Conservation (phyloP, 257 asterid genomes). For the Handroanthus guayacan region DNA sequence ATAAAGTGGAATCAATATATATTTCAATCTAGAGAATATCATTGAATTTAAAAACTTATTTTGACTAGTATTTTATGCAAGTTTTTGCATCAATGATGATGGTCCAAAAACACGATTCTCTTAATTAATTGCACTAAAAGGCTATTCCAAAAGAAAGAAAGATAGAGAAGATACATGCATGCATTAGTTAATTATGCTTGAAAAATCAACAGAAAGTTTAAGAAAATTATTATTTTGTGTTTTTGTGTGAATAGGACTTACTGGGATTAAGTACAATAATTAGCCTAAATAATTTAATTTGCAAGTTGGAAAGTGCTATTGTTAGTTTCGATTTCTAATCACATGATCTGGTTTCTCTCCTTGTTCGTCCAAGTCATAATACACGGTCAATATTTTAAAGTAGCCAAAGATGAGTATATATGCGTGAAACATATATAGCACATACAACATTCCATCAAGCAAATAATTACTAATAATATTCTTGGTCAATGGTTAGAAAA, state of each 20-base stretch:
- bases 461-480: too few relatives aligned
- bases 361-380: slow-evolving; percentile 9
- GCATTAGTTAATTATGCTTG: background rate
- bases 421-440: too few relatives aligned
- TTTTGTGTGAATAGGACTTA: background rate
- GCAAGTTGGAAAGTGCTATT: slow-evolving; percentile 22
- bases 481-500: background rate
- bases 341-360: slow-evolving; percentile 4
- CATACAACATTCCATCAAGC: too few relatives aligned
- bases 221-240: background rate
- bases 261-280: background rate
- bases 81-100: background rate
- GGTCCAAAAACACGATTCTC: background rate
- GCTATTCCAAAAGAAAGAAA: background rate
- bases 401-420: slow-evolving; percentile 1
- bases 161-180: background rate
- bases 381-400: background rate
- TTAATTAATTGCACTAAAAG: background rate
- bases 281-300: background rate
- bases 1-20: too few relatives aligned
- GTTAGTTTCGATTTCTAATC: slow-evolving; percentile 1
- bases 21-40: too few relatives aligned
- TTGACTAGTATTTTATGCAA: too few relatives aligned
- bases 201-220: background rate
- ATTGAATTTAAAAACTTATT: too few relatives aligned